A percentile compares a stretch with the other conserved stretches of the same genome.
Conservation (phyloP, 768 basidiomycete species). For the Trametes punicea region DNA sequence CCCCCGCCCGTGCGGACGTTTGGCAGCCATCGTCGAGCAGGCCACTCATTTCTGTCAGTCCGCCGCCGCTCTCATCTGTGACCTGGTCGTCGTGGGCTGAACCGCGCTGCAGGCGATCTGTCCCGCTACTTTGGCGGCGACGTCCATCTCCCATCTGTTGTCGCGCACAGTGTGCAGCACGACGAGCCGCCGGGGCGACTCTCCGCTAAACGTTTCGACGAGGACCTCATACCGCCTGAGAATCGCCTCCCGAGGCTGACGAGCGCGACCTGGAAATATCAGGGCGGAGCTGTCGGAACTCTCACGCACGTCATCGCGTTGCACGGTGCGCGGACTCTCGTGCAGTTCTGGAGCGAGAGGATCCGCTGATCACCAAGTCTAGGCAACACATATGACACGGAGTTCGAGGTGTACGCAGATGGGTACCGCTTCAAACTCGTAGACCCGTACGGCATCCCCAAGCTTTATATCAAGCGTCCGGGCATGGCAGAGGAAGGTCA, state of each 20-base stretch:
- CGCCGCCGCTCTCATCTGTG: neutral
- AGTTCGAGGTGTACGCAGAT: constrained; percentile 46
- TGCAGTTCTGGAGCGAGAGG: neutral
- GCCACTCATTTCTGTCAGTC: constrained; percentile 42
- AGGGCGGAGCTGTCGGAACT: constrained; percentile 42
- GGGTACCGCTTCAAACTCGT: constrained; percentile 37
- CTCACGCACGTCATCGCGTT: constrained; percentile 49
- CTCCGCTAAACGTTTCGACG: constrained; percentile 43
- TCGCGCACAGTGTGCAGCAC: constrained; percentile 42
- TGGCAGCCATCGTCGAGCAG: constrained; percentile 33
- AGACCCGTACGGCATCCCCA: constrained; percentile 48
- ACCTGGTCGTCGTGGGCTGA: neutral
- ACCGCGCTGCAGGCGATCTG: constrained; percentile 31
- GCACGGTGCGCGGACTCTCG: constrained; percentile 33
- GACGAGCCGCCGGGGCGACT: constrained; percentile 42
- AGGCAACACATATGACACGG: constrained; percentile 40
- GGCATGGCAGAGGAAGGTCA: constrained; percentile 24
- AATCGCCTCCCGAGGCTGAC: constrained; percentile 48
- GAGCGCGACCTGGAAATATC: constrained; percentile 42
- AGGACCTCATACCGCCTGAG: constrained; percentile 37
- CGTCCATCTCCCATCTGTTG: constrained; percentile 31
- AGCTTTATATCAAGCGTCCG: constrained; percentile 40
- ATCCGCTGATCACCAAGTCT: no score
- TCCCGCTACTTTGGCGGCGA: constrained; percentile 49
- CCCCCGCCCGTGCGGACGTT: neutral